phyloP scores from a whole-genome alignment of 164 flowering plant genomes.

The Liquidambar formosana region DNA sequence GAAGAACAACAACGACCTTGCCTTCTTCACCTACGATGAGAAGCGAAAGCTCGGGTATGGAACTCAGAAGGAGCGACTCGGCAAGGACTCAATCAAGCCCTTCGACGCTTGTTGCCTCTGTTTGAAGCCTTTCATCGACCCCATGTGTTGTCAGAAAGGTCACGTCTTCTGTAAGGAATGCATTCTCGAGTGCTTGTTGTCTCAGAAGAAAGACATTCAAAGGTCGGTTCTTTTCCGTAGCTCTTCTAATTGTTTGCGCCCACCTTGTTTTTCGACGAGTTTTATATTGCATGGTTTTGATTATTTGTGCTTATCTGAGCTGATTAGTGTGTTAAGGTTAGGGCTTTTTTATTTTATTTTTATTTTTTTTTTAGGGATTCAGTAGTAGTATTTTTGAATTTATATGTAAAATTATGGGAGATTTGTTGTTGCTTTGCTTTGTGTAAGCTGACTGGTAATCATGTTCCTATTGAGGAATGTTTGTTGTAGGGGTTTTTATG shows the following conservation, averaged over 20 bases:
- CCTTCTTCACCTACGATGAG: slow-evolving; percentile 98
- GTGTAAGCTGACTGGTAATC: no score
- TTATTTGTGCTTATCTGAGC: no score
- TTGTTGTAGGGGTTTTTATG: no score
- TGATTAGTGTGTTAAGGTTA: no score
- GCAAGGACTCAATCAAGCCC: slow-evolving; percentile 92
- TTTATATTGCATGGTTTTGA: no score
- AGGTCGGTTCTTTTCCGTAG: no score
- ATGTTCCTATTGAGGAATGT: no score
- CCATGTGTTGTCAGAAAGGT: slow-evolving; percentile 87
- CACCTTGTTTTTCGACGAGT: not conserved
- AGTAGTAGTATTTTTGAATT: no score
- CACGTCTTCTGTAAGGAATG: slow-evolving; percentile 95
- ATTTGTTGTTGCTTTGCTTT: no score
- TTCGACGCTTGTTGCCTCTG: slow-evolving; percentile 89
- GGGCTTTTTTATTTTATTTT: no score
- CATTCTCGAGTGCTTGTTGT: slow-evolving; percentile 79
- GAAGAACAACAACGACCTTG: slow-evolving; percentile 97
- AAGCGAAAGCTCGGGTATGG: slow-evolving; percentile 91
- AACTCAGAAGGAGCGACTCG: slow-evolving; percentile 92
- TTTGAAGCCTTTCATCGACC: slow-evolving; percentile 85
- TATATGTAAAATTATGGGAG: no score
- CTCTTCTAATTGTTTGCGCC: not conserved
- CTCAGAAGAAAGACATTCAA: slow-evolving; percentile 94
- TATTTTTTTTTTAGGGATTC: no score